Conservation (phyloP, 1,139 yeast species). For the Hyphopichia buzzinii region DNA sequence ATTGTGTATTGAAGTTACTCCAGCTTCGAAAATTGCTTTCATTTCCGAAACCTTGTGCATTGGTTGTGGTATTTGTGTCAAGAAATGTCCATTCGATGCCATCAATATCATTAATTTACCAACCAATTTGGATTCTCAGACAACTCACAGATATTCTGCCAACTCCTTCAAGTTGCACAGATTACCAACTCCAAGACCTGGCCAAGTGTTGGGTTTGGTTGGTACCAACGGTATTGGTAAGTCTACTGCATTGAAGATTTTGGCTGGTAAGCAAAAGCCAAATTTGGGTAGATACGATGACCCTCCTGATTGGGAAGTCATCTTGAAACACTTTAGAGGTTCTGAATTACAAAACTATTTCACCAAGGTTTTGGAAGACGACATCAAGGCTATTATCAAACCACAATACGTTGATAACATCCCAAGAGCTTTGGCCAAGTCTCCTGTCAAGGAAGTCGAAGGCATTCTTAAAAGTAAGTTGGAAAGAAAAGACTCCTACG, state of each 20-base stretch:
- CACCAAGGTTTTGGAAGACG: constrained; percentile 89
- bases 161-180: constrained; percentile 96
- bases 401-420: constrained; percentile 98
- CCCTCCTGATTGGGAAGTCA: constrained; percentile 98
- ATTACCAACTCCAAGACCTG: constrained; percentile 98
- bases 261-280: constrained; percentile 98
- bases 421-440: constrained; percentile 88
- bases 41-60: constrained; percentile 95
- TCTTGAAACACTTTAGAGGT: constrained; percentile 88
- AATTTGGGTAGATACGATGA: constrained; percentile 89
- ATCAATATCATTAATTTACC: constrained; percentile 93
- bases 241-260: constrained; percentile 94
- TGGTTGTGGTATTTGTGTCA: constrained; percentile 99
- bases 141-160: constrained; percentile 96
- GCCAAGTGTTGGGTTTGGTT: constrained; percentile 94
- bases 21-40: constrained; percentile 88
- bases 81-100: constrained; percentile 97
- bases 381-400: constrained; percentile 91
- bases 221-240: constrained; percentile 99
- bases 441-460: constrained; percentile 85
- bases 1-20: constrained; percentile 93
- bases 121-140: constrained; percentile 86
- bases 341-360: constrained; percentile 95
- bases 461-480: constrained; percentile 72
- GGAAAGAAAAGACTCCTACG: constrained; percentile 62